A percentile compares a stretch with the other conserved stretches of the same genome.
Evolutionary conservation across 2,329 filamentous ascomycete genomes (phyloP).

Genomic region (Colletotrichum echinochloae): DNA sequence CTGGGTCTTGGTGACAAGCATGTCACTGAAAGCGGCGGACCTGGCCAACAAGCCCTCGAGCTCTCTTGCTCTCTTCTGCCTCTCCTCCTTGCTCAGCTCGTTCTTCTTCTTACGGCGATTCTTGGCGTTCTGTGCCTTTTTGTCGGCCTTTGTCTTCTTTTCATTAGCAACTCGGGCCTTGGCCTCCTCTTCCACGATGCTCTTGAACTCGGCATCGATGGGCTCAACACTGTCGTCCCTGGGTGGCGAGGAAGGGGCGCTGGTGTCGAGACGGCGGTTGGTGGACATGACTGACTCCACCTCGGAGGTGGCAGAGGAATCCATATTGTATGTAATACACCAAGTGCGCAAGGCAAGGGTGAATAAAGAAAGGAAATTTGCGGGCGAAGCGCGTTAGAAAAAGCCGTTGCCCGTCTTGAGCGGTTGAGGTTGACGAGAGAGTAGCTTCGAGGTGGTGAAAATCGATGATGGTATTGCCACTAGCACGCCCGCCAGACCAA

Average conservation of each 20-base stretch:
- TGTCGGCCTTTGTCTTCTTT: conserved; percentile 55
- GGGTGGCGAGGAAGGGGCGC: conserved; percentile 54
- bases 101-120: conserved; percentile 60
- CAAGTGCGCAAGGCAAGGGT: too few species aligned
- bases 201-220: conserved; percentile 43
- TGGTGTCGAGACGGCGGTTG: conserved; percentile 48
- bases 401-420: background rate
- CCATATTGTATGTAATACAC: conserved; percentile 44
- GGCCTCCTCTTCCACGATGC: conserved; percentile 53
- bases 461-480: conserved; percentile 33
- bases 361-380: background rate
- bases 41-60: conserved; percentile 70
- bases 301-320: conserved; percentile 48
- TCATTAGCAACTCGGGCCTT: conserved; percentile 55
- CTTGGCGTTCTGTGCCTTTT: conserved; percentile 41
- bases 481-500: conserved; percentile 15
- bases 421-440: background rate
- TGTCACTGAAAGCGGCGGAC: conserved; percentile 71
- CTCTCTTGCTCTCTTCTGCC: conserved; percentile 69
- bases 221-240: conserved; percentile 42
- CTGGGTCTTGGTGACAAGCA: conserved; percentile 72
- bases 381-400: background rate
- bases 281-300: conserved; percentile 48
- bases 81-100: conserved; percentile 62
- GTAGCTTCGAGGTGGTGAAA: background rate